These are phyloP conservation scores for Paramecium tetraurelia DNA, from an alignment of 73 alveolate species.

Conservation along the genomic window DNA sequence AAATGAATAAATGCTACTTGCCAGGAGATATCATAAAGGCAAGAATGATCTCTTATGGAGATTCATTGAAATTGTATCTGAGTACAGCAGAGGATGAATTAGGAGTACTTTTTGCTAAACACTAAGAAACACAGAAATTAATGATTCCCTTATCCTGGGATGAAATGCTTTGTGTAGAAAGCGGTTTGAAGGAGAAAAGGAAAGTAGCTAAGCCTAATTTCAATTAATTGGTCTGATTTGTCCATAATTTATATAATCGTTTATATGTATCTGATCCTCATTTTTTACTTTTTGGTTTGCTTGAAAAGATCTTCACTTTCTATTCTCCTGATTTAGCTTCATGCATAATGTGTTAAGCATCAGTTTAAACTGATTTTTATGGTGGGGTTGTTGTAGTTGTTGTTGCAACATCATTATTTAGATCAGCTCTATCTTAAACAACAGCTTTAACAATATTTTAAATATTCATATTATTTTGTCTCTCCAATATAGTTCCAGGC, in stretches of 20 bases:
- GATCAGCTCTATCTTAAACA: constrained; percentile 13
- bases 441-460: constrained; percentile 46
- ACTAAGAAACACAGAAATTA: constrained; percentile 63
- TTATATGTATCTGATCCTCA: not conserved
- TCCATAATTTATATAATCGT: not conserved
- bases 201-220: constrained; percentile 75
- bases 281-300: not conserved
- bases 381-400: not conserved
- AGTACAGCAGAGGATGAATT: constrained; percentile 69
- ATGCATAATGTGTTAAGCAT: not conserved
- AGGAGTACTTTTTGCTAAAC: constrained; percentile 75
- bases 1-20: constrained; percentile 65
- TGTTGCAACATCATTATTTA: not conserved
- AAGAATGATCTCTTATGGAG: constrained; percentile 65
- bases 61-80: constrained; percentile 57
- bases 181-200: constrained; percentile 70
- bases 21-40: constrained; percentile 78
- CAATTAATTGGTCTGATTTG: not conserved
- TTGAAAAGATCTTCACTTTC: not conserved
- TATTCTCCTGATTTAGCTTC: not conserved
- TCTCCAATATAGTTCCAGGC: constrained; percentile 86
- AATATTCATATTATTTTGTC: not conserved
- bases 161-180: constrained; percentile 56
- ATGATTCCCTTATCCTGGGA: constrained; percentile 74
- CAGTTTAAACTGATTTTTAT: not conserved